These are phyloP conservation scores for Lyophyllum atratum DNA, from an alignment of 768 basidiomycete species.

Conservation along the genomic window DNA sequence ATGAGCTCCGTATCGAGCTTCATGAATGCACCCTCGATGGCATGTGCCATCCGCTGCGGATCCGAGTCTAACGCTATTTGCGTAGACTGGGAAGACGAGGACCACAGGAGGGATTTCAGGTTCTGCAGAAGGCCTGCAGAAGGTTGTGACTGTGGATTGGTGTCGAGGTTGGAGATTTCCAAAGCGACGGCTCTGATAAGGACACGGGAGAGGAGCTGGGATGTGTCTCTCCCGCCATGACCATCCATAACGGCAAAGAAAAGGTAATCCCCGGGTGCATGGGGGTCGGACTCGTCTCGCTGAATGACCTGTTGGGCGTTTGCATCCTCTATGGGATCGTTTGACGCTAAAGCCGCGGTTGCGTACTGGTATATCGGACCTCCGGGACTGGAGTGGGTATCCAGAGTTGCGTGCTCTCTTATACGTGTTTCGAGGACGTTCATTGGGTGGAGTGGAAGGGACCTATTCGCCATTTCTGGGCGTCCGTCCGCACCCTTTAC, in stretches of 20 bases:
- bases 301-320: constrained; percentile 69
- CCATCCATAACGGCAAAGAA: constrained; percentile 94
- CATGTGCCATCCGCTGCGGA: constrained; percentile 57
- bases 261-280: constrained; percentile 68
- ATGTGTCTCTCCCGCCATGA: constrained; percentile 84
- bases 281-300: constrained; percentile 60
- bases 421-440: constrained; percentile 58
- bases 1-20: constrained; percentile 86
- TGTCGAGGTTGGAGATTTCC: constrained; percentile 62
- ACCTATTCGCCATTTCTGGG: constrained; percentile 49
- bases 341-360: constrained; percentile 80
- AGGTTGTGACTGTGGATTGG: constrained; percentile 31
- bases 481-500: constrained; percentile 62
- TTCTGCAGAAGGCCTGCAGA: constrained; percentile 34
- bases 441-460: constrained; percentile 58
- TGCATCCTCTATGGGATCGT: constrained; percentile 92
- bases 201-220: constrained; percentile 76
- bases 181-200: constrained; percentile 84
- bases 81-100: constrained; percentile 26
- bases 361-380: constrained; percentile 74
- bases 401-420: constrained; percentile 49
- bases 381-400: constrained; percentile 48
- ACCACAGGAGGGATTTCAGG: constrained; percentile 41
- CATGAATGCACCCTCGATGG: constrained; percentile 77
- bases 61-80: constrained; percentile 34